Percentiles rank a stretch among this genome's conserved stretches.
Conservation (phyloP, 192 early-diverging fungal genomes). For the Podila verticillata region DNA sequence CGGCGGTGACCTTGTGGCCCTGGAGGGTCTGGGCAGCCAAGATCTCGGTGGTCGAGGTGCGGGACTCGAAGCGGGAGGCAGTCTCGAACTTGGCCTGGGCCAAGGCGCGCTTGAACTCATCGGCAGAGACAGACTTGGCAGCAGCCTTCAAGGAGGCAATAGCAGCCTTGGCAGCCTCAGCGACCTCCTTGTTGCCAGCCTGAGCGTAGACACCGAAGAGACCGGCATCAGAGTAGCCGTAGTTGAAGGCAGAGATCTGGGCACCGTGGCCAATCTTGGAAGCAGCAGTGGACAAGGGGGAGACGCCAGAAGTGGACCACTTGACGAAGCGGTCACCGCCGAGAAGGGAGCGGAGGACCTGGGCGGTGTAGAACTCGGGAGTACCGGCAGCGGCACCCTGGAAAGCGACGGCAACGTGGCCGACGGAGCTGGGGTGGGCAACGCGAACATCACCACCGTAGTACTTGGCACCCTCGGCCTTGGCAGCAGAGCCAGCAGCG, state of each 20-base stretch:
- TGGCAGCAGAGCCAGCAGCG: conserved; percentile 48
- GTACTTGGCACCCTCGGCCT: conserved; percentile 68
- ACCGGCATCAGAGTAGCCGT: conserved; percentile 90
- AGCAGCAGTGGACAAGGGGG: conserved; percentile 74
- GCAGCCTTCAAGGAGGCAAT: conserved; percentile 68
- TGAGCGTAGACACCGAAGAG: conserved; percentile 87
- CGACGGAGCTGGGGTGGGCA: conserved; percentile 60
- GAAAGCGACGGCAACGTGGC: conserved; percentile 88
- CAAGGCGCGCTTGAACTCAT: conserved; percentile 72
- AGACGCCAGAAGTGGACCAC: conserved; percentile 65
- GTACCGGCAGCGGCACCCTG: conserved; percentile 69
- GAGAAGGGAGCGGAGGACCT: conserved; percentile 69
- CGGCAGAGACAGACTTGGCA: conserved; percentile 53
- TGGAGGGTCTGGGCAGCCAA: conserved; percentile 54
- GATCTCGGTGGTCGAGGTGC: conserved; percentile 57
- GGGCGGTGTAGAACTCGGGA: conserved; percentile 70
- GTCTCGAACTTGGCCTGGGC: conserved; percentile 70
- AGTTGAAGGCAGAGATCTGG: conserved; percentile 79
- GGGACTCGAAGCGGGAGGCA: conserved; percentile 56
- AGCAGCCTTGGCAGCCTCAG: conserved; percentile 70
- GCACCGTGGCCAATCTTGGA: conserved; percentile 60
- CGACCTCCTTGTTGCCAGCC: conserved; percentile 64
- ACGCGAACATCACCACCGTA: conserved; percentile 88
- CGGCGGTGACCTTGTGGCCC: conserved; percentile 39
- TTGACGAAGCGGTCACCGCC: conserved; percentile 70